Percentiles rank a stretch among this genome's conserved stretches.
phyloP scores from a whole-genome alignment of 2,329 filamentous ascomycete species.

The Escovopsis sp. region DNA sequence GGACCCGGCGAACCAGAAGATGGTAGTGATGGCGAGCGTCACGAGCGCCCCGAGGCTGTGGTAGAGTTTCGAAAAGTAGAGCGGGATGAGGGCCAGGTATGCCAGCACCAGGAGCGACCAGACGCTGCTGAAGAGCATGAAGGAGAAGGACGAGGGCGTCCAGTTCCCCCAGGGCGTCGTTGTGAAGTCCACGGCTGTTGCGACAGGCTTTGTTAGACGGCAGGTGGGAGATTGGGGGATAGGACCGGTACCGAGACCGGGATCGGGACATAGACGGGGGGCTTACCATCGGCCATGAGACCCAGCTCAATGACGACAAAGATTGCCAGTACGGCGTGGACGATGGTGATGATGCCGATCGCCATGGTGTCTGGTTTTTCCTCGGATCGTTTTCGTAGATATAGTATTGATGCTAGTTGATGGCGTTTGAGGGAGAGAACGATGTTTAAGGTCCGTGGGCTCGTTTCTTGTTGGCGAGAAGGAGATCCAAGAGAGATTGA shows the following conservation, averaged over 20 bases:
- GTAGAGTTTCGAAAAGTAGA: conserved; percentile 44
- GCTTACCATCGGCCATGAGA: conserved; percentile 56
- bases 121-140: conserved; percentile 64
- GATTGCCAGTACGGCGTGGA: conserved; percentile 51
- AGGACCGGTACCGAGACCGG: too few relatives aligned
- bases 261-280: not conserved
- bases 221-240: too few relatives aligned
- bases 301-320: conserved; percentile 64
- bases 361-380: conserved; percentile 26
- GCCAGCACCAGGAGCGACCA: conserved; percentile 61
- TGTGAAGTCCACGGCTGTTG: conserved; percentile 7
- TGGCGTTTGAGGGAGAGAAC: not conserved
- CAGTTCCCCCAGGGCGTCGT: conserved; percentile 2
- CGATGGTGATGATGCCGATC: conserved; percentile 40
- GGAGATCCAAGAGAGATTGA: not conserved
- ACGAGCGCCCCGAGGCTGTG: conserved; percentile 51
- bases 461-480: too few relatives aligned
- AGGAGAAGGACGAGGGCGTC: conserved; percentile 48
- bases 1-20: conserved; percentile 85
- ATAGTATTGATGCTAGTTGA: not conserved
- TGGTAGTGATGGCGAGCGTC: conserved; percentile 56
- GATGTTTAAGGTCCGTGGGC: not conserved
- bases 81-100: conserved; percentile 55
- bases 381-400: not conserved
- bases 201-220: not conserved